These are phyloP conservation scores for Sanghuangporus sanghuang DNA, from an alignment of 1,284 basidiomycete species.

Conservation along the genomic window DNA sequence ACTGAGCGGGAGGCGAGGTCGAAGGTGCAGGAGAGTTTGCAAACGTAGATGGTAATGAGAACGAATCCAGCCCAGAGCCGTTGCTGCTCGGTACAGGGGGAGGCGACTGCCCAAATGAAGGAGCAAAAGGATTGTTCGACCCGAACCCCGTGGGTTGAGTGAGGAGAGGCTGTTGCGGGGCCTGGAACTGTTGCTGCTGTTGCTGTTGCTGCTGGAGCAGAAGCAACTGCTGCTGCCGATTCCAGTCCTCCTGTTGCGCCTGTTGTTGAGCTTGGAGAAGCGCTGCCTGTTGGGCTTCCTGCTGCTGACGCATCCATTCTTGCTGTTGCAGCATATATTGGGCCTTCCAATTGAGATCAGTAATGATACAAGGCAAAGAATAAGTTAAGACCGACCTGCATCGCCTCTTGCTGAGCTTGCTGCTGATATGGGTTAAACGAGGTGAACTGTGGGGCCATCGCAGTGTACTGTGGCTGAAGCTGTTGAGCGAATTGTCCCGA, in stretches of 20 bases:
- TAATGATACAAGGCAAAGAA: constrained; percentile 3
- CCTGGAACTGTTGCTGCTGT: constrained; percentile 39
- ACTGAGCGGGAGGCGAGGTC: constrained; percentile 24
- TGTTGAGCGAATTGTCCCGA: constrained; percentile 55
- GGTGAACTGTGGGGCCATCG: constrained; percentile 62
- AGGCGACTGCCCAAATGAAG: constrained; percentile 31
- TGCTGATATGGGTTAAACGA: constrained; percentile 98
- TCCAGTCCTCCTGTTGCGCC: constrained; percentile 32
- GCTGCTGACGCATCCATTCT: constrained; percentile 54
- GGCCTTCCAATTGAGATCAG: constrained; percentile 33
- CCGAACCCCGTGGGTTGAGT: constrained; percentile 72
- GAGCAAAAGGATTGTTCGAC: constrained; percentile 93
- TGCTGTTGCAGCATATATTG: constrained; percentile 74
- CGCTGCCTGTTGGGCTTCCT: constrained; percentile 39
- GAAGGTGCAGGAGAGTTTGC: constrained; percentile 32
- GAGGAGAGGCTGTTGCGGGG: constrained; percentile 43
- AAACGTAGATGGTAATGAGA: constrained; percentile 32
- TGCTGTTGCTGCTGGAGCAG: constrained; percentile 47
- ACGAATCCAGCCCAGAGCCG: constrained; percentile 20
- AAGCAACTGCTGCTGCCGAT: constrained; percentile 38
- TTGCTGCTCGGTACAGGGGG: constrained; percentile 25
- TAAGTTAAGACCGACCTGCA: constrained; percentile 41
- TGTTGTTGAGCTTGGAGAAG: constrained; percentile 43
- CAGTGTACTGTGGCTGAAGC: constrained; percentile 62
- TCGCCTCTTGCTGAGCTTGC: constrained; percentile 83